Evolutionary conservation across 139 green algal species (phyloP).

Genomic region (Diplosphaera chodatii): DNA sequence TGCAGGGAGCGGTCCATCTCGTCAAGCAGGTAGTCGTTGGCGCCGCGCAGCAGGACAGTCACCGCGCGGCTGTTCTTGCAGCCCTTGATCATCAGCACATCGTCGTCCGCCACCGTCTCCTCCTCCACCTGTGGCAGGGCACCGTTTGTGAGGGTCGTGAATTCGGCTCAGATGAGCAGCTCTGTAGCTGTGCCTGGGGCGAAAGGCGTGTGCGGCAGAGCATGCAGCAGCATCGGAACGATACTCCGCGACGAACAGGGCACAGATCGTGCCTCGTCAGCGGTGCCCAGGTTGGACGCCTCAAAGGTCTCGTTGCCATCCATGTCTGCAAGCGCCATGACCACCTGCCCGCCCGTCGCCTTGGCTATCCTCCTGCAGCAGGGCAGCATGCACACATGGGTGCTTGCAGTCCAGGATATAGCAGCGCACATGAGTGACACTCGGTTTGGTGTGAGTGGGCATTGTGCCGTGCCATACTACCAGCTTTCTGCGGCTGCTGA

Average conservation of each 20-base stretch:
- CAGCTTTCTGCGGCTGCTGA: too few species aligned
- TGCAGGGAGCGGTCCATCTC: slow-evolving; percentile 97
- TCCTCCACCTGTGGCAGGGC: slow-evolving; percentile 41
- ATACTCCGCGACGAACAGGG: too few species aligned
- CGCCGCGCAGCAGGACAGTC: slow-evolving; percentile 84
- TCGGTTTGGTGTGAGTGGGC: too few species aligned
- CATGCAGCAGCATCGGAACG: too few species aligned
- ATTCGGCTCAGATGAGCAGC: too few species aligned
- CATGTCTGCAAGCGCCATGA: slow-evolving; percentile 92
- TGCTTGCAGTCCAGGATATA: too few species aligned
- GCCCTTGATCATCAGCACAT: slow-evolving; percentile 72
- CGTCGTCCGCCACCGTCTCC: slow-evolving; percentile 57
- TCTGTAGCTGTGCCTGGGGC: too few species aligned
- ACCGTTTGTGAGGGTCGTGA: too few species aligned
- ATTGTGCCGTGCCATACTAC: too few species aligned
- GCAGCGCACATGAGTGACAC: too few species aligned
- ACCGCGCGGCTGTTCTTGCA: slow-evolving; percentile 43
- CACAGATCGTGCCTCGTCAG: slow-evolving; percentile 81
- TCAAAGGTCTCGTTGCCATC: slow-evolving; percentile 97
- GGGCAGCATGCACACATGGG: neutral
- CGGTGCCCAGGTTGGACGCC: slow-evolving; percentile 51
- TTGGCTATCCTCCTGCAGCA: slow-evolving; percentile 79
- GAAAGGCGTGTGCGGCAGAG: too few species aligned
- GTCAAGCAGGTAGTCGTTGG: slow-evolving; percentile 99
- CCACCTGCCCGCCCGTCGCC: slow-evolving; percentile 80